These are phyloP conservation scores for Macaranga tanarius DNA, from an alignment of 441 rosid species.

Conservation along the genomic window DNA sequence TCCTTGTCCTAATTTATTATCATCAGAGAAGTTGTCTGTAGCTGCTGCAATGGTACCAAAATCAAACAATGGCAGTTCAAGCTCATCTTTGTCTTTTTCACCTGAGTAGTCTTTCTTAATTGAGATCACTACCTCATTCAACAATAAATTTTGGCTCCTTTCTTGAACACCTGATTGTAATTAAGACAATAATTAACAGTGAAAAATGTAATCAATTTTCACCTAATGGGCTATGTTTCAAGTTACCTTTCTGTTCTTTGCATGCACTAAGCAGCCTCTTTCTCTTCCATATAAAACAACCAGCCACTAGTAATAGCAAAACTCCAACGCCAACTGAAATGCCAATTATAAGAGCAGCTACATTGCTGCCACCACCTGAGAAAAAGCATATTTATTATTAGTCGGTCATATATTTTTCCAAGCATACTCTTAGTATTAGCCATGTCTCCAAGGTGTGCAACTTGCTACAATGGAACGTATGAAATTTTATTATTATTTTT, in stretches of 20 bases:
- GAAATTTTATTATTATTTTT: too few species aligned
- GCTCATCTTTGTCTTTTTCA: slow-evolving; percentile 51
- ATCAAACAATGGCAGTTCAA: slow-evolving; percentile 64
- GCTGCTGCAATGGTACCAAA: slow-evolving; percentile 49
- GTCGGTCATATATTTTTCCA: neutral
- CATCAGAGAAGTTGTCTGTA: slow-evolving; percentile 49
- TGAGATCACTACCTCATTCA: slow-evolving; percentile 56
- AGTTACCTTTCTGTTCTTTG: slow-evolving; percentile 36
- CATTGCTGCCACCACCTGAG: slow-evolving; percentile 42
- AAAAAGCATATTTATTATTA: neutral
- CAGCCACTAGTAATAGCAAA: slow-evolving; percentile 46
- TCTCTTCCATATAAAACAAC: slow-evolving; percentile 49
- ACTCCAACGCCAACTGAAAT: slow-evolving; percentile 41
- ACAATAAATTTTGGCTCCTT: slow-evolving; percentile 63
- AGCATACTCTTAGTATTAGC: neutral
- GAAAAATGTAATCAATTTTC: neutral
- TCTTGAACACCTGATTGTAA: slow-evolving; percentile 22
- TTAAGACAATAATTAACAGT: neutral
- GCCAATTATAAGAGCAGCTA: slow-evolving; percentile 42
- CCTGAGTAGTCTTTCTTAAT: slow-evolving; percentile 51
- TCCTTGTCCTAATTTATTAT: slow-evolving; percentile 68
- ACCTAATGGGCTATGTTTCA: neutral
- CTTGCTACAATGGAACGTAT: too few species aligned
- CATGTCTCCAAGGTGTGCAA: too few species aligned
- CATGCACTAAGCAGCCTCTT: slow-evolving; percentile 18